Evolutionary conservation across 768 basidiomycete species (phyloP).

Genomic region (Amanita molliuscula): DNA sequence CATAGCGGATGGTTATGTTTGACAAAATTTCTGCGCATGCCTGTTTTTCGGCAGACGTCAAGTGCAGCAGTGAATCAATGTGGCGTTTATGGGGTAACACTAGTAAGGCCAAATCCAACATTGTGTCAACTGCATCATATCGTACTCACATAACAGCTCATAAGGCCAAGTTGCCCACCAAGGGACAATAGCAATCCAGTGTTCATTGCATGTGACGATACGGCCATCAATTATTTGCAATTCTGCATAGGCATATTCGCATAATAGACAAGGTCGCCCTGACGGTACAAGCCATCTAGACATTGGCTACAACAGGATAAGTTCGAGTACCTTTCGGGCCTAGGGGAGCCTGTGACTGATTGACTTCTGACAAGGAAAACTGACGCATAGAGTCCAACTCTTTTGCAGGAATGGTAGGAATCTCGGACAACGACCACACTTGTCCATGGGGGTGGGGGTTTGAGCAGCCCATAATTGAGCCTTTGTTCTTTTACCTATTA

Average conservation of each 20-base stretch:
- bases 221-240: conserved; percentile 32
- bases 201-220: conserved; percentile 58
- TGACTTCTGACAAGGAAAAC: conserved; percentile 29
- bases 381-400: conserved; percentile 49
- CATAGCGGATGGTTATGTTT: conserved; percentile 55
- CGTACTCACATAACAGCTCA: conserved; percentile 59
- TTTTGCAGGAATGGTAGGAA: conserved; percentile 61
- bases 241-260: conserved; percentile 72
- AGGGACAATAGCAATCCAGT: conserved; percentile 81
- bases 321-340: conserved; percentile 34
- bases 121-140: background rate
- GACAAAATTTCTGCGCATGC: conserved; percentile 64
- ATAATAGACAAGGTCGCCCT: conserved; percentile 62
- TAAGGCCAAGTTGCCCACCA: conserved; percentile 98
- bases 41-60: conserved; percentile 48
- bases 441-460: conserved; percentile 95
- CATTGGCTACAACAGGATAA: background rate
- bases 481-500: conserved; percentile 56
- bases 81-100: conserved; percentile 75
- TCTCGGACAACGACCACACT: conserved; percentile 67
- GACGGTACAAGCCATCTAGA: background rate
- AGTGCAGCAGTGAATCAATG: conserved; percentile 56
- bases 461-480: conserved; percentile 90
- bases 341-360: conserved; percentile 37
- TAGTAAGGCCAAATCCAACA: conserved; percentile 17